These are phyloP conservation scores for Cryptococcus hybrid DNA, from an alignment of 1,284 basidiomycete species.

Conservation along the genomic window DNA sequence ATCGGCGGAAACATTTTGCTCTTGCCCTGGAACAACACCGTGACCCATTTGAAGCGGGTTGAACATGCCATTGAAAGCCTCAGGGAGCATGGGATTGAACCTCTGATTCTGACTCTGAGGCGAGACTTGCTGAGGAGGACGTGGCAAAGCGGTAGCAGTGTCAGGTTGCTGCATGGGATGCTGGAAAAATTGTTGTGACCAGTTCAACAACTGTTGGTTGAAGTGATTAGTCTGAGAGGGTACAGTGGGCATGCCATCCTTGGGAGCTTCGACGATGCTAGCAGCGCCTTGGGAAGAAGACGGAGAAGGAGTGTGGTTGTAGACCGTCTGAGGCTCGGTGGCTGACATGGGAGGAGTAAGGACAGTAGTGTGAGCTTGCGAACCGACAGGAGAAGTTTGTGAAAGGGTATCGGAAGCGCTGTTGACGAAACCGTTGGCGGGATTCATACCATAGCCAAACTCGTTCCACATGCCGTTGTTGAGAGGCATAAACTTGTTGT, in stretches of 20 bases:
- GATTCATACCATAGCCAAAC: background rate
- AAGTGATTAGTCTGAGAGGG: slow-evolving; percentile 9
- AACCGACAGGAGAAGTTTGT: background rate
- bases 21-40: slow-evolving; percentile 5
- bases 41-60: slow-evolving; percentile 1
- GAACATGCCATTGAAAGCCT: slow-evolving; percentile 18
- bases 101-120: slow-evolving; percentile 2
- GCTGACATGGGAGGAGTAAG: slow-evolving; percentile 30
- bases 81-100: slow-evolving; percentile 11
- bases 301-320: slow-evolving; percentile 34
- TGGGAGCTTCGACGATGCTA: background rate
- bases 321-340: slow-evolving; percentile 11
- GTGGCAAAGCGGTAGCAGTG: slow-evolving; percentile 9
- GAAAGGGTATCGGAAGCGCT: slow-evolving; percentile 1
- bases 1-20: slow-evolving; percentile 3
- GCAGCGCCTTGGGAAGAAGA: slow-evolving; percentile 19
- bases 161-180: background rate
- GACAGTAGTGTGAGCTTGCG: slow-evolving; percentile 11
- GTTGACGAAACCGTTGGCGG: background rate
- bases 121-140: slow-evolving; percentile 21
- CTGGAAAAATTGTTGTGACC: background rate
- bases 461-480: background rate
- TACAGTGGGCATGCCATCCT: slow-evolving; percentile 3
- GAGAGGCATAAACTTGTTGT: background rate
- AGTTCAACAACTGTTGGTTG: background rate